Evolutionary conservation across 1,284 basidiomycete species (phyloP), one percentile per base, ranked within the genome.

Genomic region (Ceratobasidium sp.): DNA sequence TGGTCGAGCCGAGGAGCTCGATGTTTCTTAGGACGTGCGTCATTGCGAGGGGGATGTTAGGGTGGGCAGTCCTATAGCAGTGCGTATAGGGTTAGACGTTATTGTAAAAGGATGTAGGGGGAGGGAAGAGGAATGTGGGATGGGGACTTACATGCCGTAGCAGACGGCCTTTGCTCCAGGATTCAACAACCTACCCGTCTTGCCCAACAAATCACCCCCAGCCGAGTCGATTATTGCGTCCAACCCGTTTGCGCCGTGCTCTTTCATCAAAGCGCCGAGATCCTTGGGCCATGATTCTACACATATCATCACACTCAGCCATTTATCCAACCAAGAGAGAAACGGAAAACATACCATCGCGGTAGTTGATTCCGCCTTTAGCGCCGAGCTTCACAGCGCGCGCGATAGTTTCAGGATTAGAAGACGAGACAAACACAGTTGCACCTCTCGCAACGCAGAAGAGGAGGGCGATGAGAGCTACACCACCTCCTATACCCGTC

Each of bases 391-490:
- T 82, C 27, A 89, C 80, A 0, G 94, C 94, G 59, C 87, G 88
- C 47, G 85, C 80, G 67, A 96, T 89, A 83, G 96, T 96, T 1
- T 89, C 88, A 24, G 87, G 83, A 51, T 82, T 89, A 0, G 93
- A 88, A 75, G 92, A 94, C 0, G 94, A 94, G n/a, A 96, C 93
- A 81, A 90, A 96, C 11, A 95, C 93, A 57, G 89, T 88, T 0
- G 92, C 93, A 8, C 93, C 93, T 78, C 87, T 88, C 0, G 92
- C 93, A 0, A 95, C 80, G 79, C 91, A 93, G 27, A 96, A 83
- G 80, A 96, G 94, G 66, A 96, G 82, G 0, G 93, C 91, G 47
- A 89, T 80, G 27, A 96, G 84, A 0, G 94, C 94, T 33, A 96
- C 95, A 7, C 95, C 94, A 14, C 94, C 84, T 6, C 82, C 83